These are phyloP conservation scores for Thraustochytrium striatum DNA, from an alignment of 352 stramenopile genomes.

Conservation along the genomic window DNA sequence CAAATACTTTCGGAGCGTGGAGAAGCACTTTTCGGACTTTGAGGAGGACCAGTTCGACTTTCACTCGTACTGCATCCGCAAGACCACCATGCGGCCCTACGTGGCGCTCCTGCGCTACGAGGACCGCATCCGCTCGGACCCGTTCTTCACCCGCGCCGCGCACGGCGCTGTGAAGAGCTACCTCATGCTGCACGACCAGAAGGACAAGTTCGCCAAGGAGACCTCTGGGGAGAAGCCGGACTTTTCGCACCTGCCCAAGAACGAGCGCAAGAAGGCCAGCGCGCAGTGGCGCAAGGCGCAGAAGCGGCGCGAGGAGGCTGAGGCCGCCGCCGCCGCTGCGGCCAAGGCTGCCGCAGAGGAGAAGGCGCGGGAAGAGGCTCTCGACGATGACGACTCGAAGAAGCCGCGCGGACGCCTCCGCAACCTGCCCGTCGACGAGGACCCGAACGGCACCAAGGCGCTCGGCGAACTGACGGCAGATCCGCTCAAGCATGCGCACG, in stretches of 20 bases:
- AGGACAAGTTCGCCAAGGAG: constrained; percentile 71
- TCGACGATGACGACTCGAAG: constrained; percentile 58
- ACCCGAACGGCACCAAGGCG: constrained; percentile 68
- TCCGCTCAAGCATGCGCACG: constrained; percentile 63
- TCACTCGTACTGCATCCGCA: constrained; percentile 96
- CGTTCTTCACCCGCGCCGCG: constrained; percentile 78
- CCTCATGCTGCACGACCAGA: constrained; percentile 73
- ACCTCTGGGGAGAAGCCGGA: constrained; percentile 68
- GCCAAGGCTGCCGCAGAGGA: neutral
- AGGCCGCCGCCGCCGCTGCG: neutral
- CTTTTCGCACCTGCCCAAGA: constrained; percentile 69
- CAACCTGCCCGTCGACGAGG: constrained; percentile 59
- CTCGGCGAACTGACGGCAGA: constrained; percentile 56
- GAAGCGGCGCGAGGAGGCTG: neutral
- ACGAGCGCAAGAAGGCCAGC: constrained; percentile 61
- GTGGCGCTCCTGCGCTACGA: constrained; percentile 87
- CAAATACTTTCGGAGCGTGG: constrained; percentile 88
- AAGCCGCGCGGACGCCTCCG: constrained; percentile 57
- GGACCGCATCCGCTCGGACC: constrained; percentile 80
- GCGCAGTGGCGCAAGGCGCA: constrained; percentile 48
- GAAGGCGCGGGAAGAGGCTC: constrained; percentile 59
- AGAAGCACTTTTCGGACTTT: constrained; percentile 97
- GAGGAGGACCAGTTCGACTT: constrained; percentile 98
- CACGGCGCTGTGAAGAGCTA: constrained; percentile 82
- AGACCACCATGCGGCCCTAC: constrained; percentile 93